These are phyloP conservation scores for Fusarium praegraminearum DNA, from an alignment of 2,329 filamentous ascomycete genomes.

Conservation along the genomic window DNA sequence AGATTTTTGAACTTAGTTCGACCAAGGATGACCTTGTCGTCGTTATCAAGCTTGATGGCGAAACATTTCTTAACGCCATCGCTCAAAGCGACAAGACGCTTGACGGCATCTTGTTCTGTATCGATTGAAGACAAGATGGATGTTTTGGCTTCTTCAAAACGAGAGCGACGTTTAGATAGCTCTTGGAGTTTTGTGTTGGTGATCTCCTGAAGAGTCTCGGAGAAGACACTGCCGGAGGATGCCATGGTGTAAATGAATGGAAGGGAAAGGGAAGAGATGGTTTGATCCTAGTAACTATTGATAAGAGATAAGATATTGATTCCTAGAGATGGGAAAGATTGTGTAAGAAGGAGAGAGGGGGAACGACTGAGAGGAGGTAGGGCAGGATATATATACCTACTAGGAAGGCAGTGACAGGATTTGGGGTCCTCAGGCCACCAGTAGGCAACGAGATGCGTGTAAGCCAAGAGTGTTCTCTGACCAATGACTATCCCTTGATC, in stretches of 20 bases:
- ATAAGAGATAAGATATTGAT: neutral
- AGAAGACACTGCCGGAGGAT: conserved; percentile 54
- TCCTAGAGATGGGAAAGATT: neutral
- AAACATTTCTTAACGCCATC: conserved; percentile 55
- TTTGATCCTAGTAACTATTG: neutral
- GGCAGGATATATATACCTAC: conserved; percentile 33
- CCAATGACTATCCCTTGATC: neutral
- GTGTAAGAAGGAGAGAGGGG: neutral
- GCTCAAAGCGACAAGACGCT: conserved; percentile 51
- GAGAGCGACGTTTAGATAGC: conserved; percentile 55
- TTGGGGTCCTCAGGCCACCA: conserved; percentile 42
- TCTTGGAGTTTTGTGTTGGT: conserved; percentile 60
- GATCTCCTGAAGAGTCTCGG: conserved; percentile 58
- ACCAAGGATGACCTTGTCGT: conserved; percentile 40
- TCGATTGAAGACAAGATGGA: conserved; percentile 48
- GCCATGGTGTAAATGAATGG: conserved; percentile 40
- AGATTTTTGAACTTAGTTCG: conserved; percentile 47
- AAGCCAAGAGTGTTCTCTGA: neutral
- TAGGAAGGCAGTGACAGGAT: neutral
- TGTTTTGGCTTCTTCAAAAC: conserved; percentile 54
- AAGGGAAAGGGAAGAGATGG: neutral
- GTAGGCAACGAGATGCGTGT: neutral
- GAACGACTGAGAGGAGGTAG: neutral
- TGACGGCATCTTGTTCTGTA: conserved; percentile 44
- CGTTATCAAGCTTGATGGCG: conserved; percentile 49